Conservation (phyloP, 495 filamentous ascomycete genomes). For the Aspergillus heteromorphus region DNA sequence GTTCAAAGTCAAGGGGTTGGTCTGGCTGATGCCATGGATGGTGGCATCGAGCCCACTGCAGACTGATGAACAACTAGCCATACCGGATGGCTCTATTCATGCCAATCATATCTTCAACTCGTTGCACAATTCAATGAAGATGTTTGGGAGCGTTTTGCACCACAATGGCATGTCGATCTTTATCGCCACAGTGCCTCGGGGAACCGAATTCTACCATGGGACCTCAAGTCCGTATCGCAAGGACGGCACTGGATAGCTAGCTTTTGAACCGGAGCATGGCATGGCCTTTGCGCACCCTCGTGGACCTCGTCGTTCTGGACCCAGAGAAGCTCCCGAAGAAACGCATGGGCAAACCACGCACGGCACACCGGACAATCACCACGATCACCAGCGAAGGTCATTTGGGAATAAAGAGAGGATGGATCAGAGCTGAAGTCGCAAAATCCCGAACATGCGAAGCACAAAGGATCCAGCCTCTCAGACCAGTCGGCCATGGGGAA, state of each 20-base stretch:
- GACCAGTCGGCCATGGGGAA: neutral
- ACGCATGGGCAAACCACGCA: neutral
- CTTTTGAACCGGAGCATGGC: neutral
- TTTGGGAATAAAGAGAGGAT: neutral
- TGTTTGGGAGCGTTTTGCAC: neutral
- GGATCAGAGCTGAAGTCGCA: too few relatives aligned
- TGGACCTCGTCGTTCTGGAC: neutral
- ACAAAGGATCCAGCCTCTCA: neutral
- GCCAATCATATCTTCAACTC: neutral
- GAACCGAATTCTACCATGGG: neutral
- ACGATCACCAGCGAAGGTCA: neutral
- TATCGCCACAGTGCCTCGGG: neutral
- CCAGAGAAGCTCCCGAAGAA: neutral
- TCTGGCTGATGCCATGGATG: neutral
- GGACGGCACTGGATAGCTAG: neutral
- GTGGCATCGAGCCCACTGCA: neutral
- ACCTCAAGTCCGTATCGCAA: neutral
- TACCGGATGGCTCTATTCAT: neutral
- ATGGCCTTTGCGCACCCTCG: neutral
- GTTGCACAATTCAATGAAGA: neutral
- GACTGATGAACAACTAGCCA: neutral
- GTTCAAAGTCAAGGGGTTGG: neutral
- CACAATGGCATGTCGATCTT: neutral
- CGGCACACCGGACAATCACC: neutral
- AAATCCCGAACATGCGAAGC: neutral